phyloP scores from a whole-genome alignment of 768 basidiomycete species.

The Clavulina sp. region DNA sequence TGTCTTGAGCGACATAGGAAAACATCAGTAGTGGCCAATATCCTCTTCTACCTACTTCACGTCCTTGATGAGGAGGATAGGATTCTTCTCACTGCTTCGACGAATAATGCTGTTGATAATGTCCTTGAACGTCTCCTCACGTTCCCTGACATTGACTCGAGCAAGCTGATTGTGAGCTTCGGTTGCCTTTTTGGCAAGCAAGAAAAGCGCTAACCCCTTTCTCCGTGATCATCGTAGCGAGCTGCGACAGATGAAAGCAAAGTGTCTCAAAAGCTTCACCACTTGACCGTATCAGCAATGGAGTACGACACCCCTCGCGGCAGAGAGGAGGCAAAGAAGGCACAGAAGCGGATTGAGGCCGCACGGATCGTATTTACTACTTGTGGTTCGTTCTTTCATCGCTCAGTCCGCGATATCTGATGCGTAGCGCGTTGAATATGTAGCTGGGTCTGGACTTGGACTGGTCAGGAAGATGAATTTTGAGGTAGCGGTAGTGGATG shows the following conservation, averaged over 20 bases:
- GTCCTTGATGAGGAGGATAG: constrained; percentile 22
- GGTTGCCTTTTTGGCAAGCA: too few species aligned
- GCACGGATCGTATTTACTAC: constrained; percentile 48
- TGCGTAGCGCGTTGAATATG: neutral
- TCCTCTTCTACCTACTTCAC: constrained; percentile 29
- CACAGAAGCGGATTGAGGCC: constrained; percentile 37
- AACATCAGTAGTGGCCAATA: constrained; percentile 50
- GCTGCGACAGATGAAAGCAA: constrained; percentile 49
- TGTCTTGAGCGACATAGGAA: constrained; percentile 36
- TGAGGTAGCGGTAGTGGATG: constrained; percentile 46
- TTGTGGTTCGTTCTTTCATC: constrained; percentile 20
- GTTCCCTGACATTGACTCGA: too few species aligned
- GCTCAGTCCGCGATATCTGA: neutral
- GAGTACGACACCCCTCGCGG: constrained; percentile 29
- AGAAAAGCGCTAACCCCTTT: too few species aligned
- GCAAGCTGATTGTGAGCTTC: too few species aligned
- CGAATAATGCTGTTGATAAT: constrained; percentile 56
- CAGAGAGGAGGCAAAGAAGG: constrained; percentile 31
- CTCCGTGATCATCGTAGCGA: constrained; percentile 32
- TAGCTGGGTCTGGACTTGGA: constrained; percentile 35
- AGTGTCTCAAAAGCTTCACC: constrained; percentile 38
- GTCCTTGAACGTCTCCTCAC: constrained; percentile 46
- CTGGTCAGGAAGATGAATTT: constrained; percentile 30
- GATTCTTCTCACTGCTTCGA: constrained; percentile 55
- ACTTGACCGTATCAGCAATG: constrained; percentile 44